Conservation (phyloP, 768 basidiomycete genomes). For the Psilocybe tampanensis region DNA sequence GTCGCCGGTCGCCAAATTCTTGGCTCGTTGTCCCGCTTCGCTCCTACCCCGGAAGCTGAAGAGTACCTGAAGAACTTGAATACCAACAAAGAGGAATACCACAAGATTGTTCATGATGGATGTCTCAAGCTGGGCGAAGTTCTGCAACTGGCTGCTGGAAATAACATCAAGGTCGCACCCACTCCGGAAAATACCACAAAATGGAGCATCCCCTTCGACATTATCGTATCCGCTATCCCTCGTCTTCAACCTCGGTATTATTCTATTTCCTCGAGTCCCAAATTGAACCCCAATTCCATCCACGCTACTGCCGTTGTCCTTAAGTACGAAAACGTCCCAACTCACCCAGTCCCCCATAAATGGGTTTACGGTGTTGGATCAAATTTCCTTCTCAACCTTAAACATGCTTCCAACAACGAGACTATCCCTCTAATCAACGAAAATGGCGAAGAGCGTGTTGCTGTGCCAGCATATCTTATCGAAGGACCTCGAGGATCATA, state of each 20-base stretch:
- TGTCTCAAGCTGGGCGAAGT: constrained; percentile 94
- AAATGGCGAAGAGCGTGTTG: constrained; percentile 37
- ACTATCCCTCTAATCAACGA: constrained; percentile 41
- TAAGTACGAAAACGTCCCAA: constrained; percentile 78
- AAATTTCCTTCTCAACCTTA: constrained; percentile 95
- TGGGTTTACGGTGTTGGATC: constrained; percentile 91
- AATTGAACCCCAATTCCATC: constrained; percentile 84
- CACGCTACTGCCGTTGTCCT: constrained; percentile 96
- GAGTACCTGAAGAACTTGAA: constrained; percentile 75
- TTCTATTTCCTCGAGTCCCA: constrained; percentile 97
- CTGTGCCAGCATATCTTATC: constrained; percentile 77
- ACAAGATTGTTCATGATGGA: constrained; percentile 70
- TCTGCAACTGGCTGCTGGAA: constrained; percentile 86
- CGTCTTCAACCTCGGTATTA: constrained; percentile 98
- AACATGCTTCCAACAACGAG: constrained; percentile 69
- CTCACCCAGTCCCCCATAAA: constrained; percentile 53
- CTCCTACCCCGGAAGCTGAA: constrained; percentile 79
- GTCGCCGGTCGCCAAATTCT: constrained; percentile 94
- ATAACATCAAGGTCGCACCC: constrained; percentile 61
- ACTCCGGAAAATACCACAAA: constrained; percentile 74
- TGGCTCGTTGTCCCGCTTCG: constrained; percentile 83
- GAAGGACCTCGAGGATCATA: constrained; percentile 91
- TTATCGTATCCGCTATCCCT: constrained; percentile 90
- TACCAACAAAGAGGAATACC: constrained; percentile 87
- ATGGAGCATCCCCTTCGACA: constrained; percentile 96